Conservation (phyloP, 805 yeast genomes). For the Metschnikowia chrysomelidarum region DNA sequence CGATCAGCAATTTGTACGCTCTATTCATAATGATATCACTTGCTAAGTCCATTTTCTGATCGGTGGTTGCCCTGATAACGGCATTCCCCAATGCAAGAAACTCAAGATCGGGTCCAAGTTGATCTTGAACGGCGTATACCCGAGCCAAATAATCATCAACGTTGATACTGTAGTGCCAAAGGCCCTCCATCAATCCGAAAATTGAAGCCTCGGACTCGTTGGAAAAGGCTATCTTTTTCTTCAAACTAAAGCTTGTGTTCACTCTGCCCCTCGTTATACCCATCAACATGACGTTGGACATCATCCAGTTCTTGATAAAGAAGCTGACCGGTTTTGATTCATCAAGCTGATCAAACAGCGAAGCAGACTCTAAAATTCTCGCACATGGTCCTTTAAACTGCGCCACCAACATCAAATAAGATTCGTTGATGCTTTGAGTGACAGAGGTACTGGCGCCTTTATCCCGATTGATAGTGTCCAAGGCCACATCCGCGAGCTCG, state of each 20-base stretch:
- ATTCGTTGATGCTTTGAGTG: slow-evolving; percentile 39
- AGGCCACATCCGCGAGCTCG: slow-evolving; percentile 42
- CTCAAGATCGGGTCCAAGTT: slow-evolving; percentile 14
- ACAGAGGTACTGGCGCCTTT: slow-evolving; percentile 33
- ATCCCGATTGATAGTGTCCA: slow-evolving; percentile 33
- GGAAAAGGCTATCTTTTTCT: slow-evolving; percentile 8
- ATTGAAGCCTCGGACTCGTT: slow-evolving; percentile 8
- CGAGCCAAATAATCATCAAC: slow-evolving; percentile 11
- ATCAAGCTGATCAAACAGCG: slow-evolving; percentile 7
- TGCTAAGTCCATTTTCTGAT: slow-evolving; percentile 21
- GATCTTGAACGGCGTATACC: slow-evolving; percentile 1
- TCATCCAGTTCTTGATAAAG: slow-evolving; percentile 11
- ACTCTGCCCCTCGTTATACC: slow-evolving; percentile 16
- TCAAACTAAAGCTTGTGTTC: slow-evolving; percentile 10
- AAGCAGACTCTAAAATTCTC: slow-evolving; percentile 27
- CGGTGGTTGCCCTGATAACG: slow-evolving; percentile 14
- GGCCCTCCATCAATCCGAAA: slow-evolving; percentile 3
- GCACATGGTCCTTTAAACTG: slow-evolving; percentile 39
- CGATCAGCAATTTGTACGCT: slow-evolving; percentile 21
- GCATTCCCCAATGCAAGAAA: slow-evolving; percentile 16
- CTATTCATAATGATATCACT: slow-evolving; percentile 14
- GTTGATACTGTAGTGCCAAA: slow-evolving; percentile 12
- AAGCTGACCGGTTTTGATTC: slow-evolving; percentile 5
- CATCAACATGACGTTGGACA: slow-evolving; percentile 10
- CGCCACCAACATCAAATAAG: slow-evolving; percentile 43